Base-by-base conservation (phyloP, 768 basidiomycete species). In the Russula sp. region DNA sequence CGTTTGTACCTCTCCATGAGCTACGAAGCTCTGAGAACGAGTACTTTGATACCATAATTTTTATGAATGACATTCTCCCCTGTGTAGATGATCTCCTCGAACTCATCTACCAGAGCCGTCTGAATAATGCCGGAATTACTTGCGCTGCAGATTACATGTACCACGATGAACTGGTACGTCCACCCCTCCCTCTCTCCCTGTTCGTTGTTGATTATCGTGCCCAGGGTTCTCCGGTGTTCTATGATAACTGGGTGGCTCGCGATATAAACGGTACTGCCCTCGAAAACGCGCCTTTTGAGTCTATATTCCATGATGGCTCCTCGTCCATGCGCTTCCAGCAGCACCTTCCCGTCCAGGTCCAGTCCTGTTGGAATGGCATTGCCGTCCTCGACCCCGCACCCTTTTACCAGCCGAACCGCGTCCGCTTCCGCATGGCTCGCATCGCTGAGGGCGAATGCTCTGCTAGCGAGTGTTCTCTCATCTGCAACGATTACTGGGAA, bases 141-240 rank as follows among this genome's bases (percentile, higher is more conserved):
- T 98, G 97, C 69, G 97, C 96, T 0, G 86, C 94, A 1, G 96
- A 99, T 72, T 99, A 99, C 77, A 98, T 99, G 93, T 99, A 90
- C 76, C 97, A 99, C 76, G 85, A 94, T 35, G 94, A 96, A 50
- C 89, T 98, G 65, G 88, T 85, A 66, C 68, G 84, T 80, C 49
- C 43, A 7, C 25, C 46, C 29, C 29, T 3, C 29, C 41, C 43
- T 13, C 5, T 16, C 46, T 29, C 14, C 14, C 14, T 52, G 32
- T 25, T 46, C 60, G 8, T 32, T 43, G 43, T 54, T 62, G 25
- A 58, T 39, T 16, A 50, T 16, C 34, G 10, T 58, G 4, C 3
- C 8, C 54, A 83, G 83, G 83, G 84, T 14, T 80, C 92, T 0
- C 96, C 96, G 1, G 95, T 98, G 18, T 98, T 98, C 73, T 98